Evolutionary conservation across 1,139 yeast species (phyloP).

Genomic region (Hemisphaericaspora xylanilytica): DNA sequence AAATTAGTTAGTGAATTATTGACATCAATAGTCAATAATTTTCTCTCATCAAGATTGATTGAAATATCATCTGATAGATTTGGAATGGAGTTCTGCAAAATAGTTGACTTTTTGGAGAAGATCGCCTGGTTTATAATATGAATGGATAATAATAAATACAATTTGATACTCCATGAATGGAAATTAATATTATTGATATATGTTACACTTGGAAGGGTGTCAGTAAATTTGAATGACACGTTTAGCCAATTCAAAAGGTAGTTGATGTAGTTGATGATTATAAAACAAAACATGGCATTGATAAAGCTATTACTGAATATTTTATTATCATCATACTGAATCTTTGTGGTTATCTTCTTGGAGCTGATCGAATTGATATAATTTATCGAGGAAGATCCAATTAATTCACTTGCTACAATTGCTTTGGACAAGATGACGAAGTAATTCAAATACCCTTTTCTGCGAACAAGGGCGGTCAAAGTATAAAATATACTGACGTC

Average conservation of each 20-base stretch:
- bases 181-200: constrained; percentile 12
- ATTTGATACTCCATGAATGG: constrained; percentile 9
- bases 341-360: constrained; percentile 18
- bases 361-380: constrained; percentile 16
- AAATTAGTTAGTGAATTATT: constrained; percentile 2
- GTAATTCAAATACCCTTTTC: constrained; percentile 32
- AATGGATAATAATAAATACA: constrained; percentile 15
- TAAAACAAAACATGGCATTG: constrained; percentile 30
- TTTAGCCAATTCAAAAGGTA: constrained; percentile 21
- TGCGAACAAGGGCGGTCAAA: constrained; percentile 32
- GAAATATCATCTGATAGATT: constrained; percentile 13
- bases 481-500: constrained; percentile 32
- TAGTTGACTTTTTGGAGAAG: constrained; percentile 12
- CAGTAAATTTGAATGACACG: constrained; percentile 12
- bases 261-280: constrained; percentile 29
- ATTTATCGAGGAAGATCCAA: constrained; percentile 33
- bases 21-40: constrained; percentile 14
- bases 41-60: constrained; percentile 14
- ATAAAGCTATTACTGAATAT: constrained; percentile 21
- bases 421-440: constrained; percentile 48
- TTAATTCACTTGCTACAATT: constrained; percentile 48
- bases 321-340: constrained; percentile 19
- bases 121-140: constrained; percentile 15
- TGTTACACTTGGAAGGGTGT: constrained; percentile 4
- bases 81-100: constrained; percentile 14